Evolutionary conservation across 257 asterid genomes (phyloP), one percentile per base, ranked within the genome.

Genomic region (Lithospermum erythrorhizon): DNA sequence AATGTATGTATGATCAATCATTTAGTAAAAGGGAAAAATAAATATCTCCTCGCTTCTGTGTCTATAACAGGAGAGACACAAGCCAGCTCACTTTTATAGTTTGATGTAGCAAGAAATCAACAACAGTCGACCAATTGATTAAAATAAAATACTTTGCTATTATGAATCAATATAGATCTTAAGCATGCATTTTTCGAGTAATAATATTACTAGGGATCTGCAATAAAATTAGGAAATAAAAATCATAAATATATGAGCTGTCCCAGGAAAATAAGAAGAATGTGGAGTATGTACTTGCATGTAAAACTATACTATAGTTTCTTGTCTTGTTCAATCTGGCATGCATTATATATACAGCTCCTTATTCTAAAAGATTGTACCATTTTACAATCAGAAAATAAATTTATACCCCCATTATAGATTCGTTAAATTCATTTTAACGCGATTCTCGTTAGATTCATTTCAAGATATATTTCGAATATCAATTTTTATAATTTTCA

Each of bases 51-150:
- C 21, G 57, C 27, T 53, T 18, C 57, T 53, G 20, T 15, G 57
- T 53, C 27, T 5, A 53, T 53, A 53, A 53, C 57, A 53, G 57
- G 57, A 20, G 25, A 53, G 57, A 53, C 24, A 53, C 15, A n/a
- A 53, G 5, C 13, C 57, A 53, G 57, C 57, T 53, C 23, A 53
- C 25, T 20, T 14, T 9, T 53, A 20, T n/a, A n/a, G n/a, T n/a
- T n/a, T n/a, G n/a, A n/a, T n/a, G 22, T 52, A 24, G 22, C 56
- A 52, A 18, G 21, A 52, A 52, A 18, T 19, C 24, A 52, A 52
- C 56, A 52, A 51, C 22, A 51, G 24, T 23, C 6, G 25, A 53
- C 27, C 7, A 20, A n/a, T 53, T 18, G 15, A 53, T 18, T 52
- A 3, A 35, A 35, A 35, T 35, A 0, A 35, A 35, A 35, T 35